These are phyloP conservation scores for Haberlea rhodopensis DNA, from an alignment of 257 asterid species.

Conservation along the genomic window DNA sequence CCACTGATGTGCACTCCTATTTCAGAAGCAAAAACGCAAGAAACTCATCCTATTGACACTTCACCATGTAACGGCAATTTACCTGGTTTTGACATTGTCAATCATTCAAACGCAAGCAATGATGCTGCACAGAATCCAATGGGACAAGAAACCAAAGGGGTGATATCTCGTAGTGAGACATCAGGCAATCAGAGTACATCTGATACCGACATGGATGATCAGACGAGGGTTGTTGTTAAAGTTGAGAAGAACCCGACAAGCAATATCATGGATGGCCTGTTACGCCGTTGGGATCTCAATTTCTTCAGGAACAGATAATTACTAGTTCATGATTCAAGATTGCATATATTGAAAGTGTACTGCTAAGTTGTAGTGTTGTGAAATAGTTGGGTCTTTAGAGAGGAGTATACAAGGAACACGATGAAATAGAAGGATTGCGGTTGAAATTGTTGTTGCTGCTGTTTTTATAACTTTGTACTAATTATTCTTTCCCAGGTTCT, in stretches of 20 bases:
- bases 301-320: conserved; percentile 66
- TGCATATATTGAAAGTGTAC: conserved; percentile 16
- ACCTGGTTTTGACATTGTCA: conserved; percentile 5
- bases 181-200: conserved; percentile 36
- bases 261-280: conserved; percentile 66
- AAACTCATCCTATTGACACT: conserved; percentile 23
- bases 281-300: conserved; percentile 86
- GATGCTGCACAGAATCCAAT: conserved; percentile 4
- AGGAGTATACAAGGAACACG: conserved; percentile 23
- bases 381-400: conserved; percentile 25
- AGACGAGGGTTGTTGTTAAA: conserved; percentile 64
- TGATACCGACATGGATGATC: conserved; percentile 45
- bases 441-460: background rate
- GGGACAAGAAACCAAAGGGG: conserved; percentile 31
- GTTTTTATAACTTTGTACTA: conserved; percentile 27
- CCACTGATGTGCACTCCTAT: conserved; percentile 12
- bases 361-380: conserved; percentile 17
- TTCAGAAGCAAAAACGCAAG: conserved; percentile 20
- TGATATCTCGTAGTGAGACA: conserved; percentile 24
- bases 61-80: conserved; percentile 10
- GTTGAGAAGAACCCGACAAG: conserved; percentile 61
- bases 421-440: conserved; percentile 8
- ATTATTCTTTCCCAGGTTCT: conserved; percentile 31
- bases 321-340: conserved; percentile 7
- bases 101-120: conserved; percentile 8